phyloP scores from a whole-genome alignment of 305 asterid species.

The Fraxinus ornus region DNA sequence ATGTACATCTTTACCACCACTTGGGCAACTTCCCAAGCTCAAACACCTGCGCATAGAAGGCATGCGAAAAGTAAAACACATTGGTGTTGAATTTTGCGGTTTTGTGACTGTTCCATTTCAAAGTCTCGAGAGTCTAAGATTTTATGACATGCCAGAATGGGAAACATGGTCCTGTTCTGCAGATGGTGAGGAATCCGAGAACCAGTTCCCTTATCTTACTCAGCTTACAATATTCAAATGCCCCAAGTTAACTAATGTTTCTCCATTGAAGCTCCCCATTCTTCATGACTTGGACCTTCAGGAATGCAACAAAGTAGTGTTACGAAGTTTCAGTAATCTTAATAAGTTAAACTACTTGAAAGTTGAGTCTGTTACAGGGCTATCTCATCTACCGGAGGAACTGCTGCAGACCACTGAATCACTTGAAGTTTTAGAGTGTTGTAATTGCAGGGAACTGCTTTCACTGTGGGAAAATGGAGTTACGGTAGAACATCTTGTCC shows the following conservation, averaged over 20 bases:
- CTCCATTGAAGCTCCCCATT: slow-evolving; percentile 28
- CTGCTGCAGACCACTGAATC: slow-evolving; percentile 17
- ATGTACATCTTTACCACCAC: slow-evolving; percentile 30
- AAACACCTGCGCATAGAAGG: slow-evolving; percentile 25
- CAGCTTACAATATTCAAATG: slow-evolving; percentile 29
- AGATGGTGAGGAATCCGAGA: background rate
- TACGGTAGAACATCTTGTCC: background rate
- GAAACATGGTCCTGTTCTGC: slow-evolving; percentile 24
- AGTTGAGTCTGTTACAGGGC: slow-evolving; percentile 20
- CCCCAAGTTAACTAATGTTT: slow-evolving; percentile 26
- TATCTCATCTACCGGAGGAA: slow-evolving; percentile 23
- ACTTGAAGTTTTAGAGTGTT: slow-evolving; percentile 21
- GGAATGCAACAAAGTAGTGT: slow-evolving; percentile 22
- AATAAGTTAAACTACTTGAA: slow-evolving; percentile 20
- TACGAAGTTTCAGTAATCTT: slow-evolving; percentile 24
- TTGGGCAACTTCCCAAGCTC: slow-evolving; percentile 34
- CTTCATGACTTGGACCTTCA: slow-evolving; percentile 22
- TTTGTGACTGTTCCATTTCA: slow-evolving; percentile 20
- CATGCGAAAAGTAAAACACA: slow-evolving; percentile 25
- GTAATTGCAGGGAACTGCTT: slow-evolving; percentile 24
- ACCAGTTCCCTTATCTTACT: slow-evolving; percentile 29
- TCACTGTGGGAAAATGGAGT: slow-evolving; percentile 24
- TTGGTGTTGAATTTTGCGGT: slow-evolving; percentile 27
- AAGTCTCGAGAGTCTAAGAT: slow-evolving; percentile 31
- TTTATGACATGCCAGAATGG: slow-evolving; percentile 27